Base-by-base conservation (phyloP, 371 early-diverging fungal genomes). In the Saksenaea oblongispora region DNA sequence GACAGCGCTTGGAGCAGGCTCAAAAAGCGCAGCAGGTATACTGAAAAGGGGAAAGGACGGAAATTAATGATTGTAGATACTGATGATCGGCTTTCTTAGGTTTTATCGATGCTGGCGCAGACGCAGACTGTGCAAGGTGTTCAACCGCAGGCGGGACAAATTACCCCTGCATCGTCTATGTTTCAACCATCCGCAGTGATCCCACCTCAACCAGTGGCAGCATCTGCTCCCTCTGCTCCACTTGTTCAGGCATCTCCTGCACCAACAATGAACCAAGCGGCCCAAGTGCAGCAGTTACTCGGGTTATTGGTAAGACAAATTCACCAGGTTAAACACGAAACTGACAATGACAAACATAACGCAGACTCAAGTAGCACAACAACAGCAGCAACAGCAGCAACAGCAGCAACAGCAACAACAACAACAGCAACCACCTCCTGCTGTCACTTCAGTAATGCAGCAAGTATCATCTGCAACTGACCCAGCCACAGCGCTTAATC, bases 11-110 rank as follows among this genome's bases (percentile, higher is more conserved):
- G 44, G 73, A 73, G 56, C 64, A 73, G 56, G 73, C 70, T 5
- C 69, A 73, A 47, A 69, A 73, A 37, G 73, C 70, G 47, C 73
- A 73, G 34, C 64, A 73, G 72, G 72, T 72, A 64, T 35, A 53
- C n/a, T 1, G 17, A 34, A 7, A 10, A 34, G 34, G 10, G 22
- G 17, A 35, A 27, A 24, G 9, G 22, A 11, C 1, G 37, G n/a
- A 17, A 53, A 35, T 27, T 18, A 26, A 17, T 34, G 11, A 18
- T 0, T 44, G 26, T 27, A 36, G 31, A 34, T 42, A 1, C 34
- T 10, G 2, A 27, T 44, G 31, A 22, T 31, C 31, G 31, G 31
- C 31, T 31, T 34, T 13, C 27, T 28, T 14, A 69, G 71, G 61
- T 72, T 15, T 35, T 68, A 24, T 64, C 60, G 7, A 67, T 67